Conservation (phyloP, 2,329 filamentous ascomycete genomes). For the Colletotrichum camelliae region DNA sequence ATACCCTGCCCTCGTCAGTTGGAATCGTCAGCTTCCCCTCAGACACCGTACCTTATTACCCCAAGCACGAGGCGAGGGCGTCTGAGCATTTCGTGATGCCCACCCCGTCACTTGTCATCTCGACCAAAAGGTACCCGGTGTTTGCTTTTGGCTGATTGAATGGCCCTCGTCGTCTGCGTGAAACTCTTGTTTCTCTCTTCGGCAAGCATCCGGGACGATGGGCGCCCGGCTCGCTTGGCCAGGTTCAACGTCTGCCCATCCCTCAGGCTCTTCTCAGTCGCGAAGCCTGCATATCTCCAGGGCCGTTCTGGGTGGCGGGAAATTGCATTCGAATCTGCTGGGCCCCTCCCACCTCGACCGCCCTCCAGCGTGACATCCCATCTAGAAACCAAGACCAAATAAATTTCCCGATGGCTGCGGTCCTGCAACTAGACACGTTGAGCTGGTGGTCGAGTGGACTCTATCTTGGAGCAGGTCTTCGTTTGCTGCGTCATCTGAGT, state of each 20-base stretch:
- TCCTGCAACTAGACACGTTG: background rate
- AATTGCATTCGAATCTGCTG: slow-evolving; percentile 11
- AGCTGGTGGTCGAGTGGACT: background rate
- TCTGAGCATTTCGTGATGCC: background rate
- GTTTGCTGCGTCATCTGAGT: background rate
- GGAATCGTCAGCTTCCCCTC: background rate
- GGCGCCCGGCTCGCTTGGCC: background rate
- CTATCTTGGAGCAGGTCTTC: background rate
- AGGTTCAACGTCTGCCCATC: background rate
- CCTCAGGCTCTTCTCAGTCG: background rate
- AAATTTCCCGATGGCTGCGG: slow-evolving; percentile 13
- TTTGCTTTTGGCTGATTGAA: background rate
- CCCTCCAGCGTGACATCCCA: slow-evolving; percentile 4
- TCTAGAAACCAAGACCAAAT: background rate
- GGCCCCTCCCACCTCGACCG: background rate
- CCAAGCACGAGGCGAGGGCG: background rate
- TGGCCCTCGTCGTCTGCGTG: background rate
- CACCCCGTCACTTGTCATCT: background rate
- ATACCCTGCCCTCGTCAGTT: background rate
- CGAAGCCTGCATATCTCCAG: background rate
- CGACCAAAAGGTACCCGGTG: background rate
- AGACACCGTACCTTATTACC: background rate
- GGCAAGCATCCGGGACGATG: background rate
- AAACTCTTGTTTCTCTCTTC: background rate
- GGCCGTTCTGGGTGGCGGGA: slow-evolving; percentile 17